These are phyloP conservation scores for Castanea mollissima DNA, from an alignment of 306 rosid species.

Conservation along the genomic window DNA sequence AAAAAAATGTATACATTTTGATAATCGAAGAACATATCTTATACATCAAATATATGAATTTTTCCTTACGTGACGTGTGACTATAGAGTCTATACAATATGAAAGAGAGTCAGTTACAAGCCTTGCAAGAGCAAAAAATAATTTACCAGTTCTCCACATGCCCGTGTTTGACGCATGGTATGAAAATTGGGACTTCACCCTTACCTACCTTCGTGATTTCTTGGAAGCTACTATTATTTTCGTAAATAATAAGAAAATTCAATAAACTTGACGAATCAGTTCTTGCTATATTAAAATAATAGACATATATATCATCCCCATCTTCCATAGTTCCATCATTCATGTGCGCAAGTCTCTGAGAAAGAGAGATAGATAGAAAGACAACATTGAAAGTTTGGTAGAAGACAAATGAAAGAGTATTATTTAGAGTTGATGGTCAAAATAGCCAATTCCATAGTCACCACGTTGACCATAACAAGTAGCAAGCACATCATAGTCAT, in stretches of 20 bases:
- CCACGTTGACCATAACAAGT: background rate
- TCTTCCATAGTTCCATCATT: background rate
- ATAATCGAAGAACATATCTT: too few relatives aligned
- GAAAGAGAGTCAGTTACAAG: too few relatives aligned
- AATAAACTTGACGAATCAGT: background rate
- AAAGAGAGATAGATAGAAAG: background rate
- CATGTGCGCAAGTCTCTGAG: background rate
- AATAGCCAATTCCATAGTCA: background rate
- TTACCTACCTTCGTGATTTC: background rate
- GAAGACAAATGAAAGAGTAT: background rate
- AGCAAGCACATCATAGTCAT: background rate
- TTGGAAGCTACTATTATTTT: background rate
- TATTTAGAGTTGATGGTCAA: background rate
- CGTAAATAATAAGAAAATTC: background rate
- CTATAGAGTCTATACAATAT: too few relatives aligned
- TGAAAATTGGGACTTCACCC: background rate
- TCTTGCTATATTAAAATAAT: background rate
- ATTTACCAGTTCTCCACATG: too few relatives aligned
- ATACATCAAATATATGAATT: too few relatives aligned
- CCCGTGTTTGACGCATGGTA: too few relatives aligned
- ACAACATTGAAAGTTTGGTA: background rate
- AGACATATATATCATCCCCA: background rate
- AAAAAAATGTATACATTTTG: too few relatives aligned
- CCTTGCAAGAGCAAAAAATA: too few relatives aligned
- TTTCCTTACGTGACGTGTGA: too few relatives aligned